Evolutionary conservation across 495 filamentous ascomycete genomes (phyloP), one percentile per base, ranked within the genome.

Genomic region (Neurospora intermedia): DNA sequence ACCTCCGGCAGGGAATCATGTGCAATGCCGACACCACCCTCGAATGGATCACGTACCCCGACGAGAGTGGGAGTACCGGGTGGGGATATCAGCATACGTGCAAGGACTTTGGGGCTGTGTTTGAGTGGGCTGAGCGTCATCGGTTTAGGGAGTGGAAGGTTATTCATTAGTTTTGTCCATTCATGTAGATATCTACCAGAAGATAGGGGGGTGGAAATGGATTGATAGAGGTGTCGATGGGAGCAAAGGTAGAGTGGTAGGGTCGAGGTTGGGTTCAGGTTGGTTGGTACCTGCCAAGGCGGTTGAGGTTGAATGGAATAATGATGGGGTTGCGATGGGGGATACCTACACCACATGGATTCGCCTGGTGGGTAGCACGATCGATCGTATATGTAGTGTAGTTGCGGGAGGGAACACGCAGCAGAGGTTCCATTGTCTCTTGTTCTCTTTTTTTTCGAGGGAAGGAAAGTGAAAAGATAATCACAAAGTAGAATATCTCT

Each of bases 1-100:
- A 76, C 15, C 66, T 77, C 9, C 69, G 75, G 8, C 76, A 77
- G 13, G 71, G 54, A 6, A 70, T 77, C 59, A 72, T 74, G 74
- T 77, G 76, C 27, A 41, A 48, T 6, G 71, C 70, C 31, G 73
- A 74, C 72, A 72, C 73, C 43, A 74, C 73, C 11, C 70, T 74
- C 13, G 73, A 74, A 45, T 74, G 73, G 73, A 27, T 74, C 70
- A n/a, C n/a, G 6, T 39, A 39, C 3, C 15, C 41, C 1, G 70
- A 71, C 3, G 70, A 69, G 20, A 31, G 16, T 4, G 70, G 70
- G 15, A 71, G 70, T 27, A 71, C 70, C 11, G 70, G 70, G 7
- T 71, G 70, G 70, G 70, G 70, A 4, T 71, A 71, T 46, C 70
- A 66, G 42, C 70, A 71, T 1, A 71, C 70, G 0, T 71, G 70